phyloP scores from a whole-genome alignment of 371 early-diverging fungal genomes.

The Mucor racemosus region DNA sequence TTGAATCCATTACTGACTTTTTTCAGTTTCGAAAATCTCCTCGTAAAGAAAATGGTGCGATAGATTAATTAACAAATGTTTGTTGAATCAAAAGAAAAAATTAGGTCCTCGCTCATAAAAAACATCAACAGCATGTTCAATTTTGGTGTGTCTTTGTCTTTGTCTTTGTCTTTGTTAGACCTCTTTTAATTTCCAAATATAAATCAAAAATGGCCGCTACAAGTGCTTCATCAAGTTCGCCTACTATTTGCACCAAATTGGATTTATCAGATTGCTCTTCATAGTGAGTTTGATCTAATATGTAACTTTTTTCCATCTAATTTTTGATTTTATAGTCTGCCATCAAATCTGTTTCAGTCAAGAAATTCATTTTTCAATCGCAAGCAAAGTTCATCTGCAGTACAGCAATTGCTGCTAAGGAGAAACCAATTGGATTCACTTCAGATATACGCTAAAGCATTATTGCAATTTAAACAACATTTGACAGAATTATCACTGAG shows the following conservation, averaged over 20 bases:
- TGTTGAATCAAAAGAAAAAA: neutral
- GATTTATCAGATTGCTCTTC: constrained; percentile 28
- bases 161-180: neutral
- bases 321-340: constrained; percentile 11
- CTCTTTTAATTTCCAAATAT: neutral
- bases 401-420: constrained; percentile 29
- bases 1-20: neutral
- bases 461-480: constrained; percentile 15
- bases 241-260: constrained; percentile 7
- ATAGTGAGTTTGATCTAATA: constrained; percentile 13
- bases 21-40: neutral
- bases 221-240: neutral
- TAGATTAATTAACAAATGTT: neutral
- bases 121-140: neutral
- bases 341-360: constrained; percentile 22
- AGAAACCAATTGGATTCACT: constrained; percentile 25
- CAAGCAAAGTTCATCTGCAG: constrained; percentile 10
- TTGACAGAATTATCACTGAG: constrained; percentile 51
- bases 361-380: constrained; percentile 14
- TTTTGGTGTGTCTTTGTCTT: neutral
- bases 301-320: no score
- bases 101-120: constrained; percentile 3
- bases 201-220: neutral
- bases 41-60: neutral
- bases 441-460: constrained; percentile 22